Conservation (phyloP, 1,284 basidiomycete species). For the Malassezia slooffiae region DNA sequence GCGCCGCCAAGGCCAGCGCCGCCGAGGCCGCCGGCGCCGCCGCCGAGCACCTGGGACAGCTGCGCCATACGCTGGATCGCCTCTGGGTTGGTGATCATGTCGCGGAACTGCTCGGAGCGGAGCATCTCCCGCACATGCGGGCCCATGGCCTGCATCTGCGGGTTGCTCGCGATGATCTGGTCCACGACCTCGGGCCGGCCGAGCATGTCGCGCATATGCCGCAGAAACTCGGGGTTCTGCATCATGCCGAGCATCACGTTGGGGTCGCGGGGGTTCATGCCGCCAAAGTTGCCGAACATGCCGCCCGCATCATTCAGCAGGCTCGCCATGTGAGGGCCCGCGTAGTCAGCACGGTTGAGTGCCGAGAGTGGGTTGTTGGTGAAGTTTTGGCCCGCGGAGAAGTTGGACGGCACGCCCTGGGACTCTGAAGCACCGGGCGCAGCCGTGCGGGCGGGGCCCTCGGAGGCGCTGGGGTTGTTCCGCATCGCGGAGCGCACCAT, state of each 20-base stretch:
- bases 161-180: slow-evolving; percentile 41
- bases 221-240: slow-evolving; percentile 37
- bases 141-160: slow-evolving; percentile 34
- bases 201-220: slow-evolving; percentile 40
- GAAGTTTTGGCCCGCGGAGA: slow-evolving; percentile 41
- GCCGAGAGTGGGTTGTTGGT: slow-evolving; percentile 41
- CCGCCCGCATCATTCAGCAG: slow-evolving; percentile 34
- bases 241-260: slow-evolving; percentile 42
- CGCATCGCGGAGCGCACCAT: slow-evolving; percentile 38
- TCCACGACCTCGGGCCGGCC: slow-evolving; percentile 39
- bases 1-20: slow-evolving; percentile 18
- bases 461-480: slow-evolving; percentile 17
- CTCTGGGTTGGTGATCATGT: slow-evolving; percentile 41
- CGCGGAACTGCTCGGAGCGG: slow-evolving; percentile 36
- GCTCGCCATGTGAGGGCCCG: slow-evolving; percentile 41
- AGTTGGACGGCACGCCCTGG: slow-evolving; percentile 37
- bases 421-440: slow-evolving; percentile 23
- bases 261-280: slow-evolving; percentile 39
- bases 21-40: slow-evolving; percentile 14
- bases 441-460: slow-evolving; percentile 1
- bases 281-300: slow-evolving; percentile 32
- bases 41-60: slow-evolving; percentile 31
- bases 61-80: slow-evolving; percentile 38
- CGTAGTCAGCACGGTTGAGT: slow-evolving; percentile 39
- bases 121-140: slow-evolving; percentile 40